These are phyloP conservation scores for Escovopsis weberi DNA, from an alignment of 2,329 filamentous ascomycete species.

Conservation along the genomic window DNA sequence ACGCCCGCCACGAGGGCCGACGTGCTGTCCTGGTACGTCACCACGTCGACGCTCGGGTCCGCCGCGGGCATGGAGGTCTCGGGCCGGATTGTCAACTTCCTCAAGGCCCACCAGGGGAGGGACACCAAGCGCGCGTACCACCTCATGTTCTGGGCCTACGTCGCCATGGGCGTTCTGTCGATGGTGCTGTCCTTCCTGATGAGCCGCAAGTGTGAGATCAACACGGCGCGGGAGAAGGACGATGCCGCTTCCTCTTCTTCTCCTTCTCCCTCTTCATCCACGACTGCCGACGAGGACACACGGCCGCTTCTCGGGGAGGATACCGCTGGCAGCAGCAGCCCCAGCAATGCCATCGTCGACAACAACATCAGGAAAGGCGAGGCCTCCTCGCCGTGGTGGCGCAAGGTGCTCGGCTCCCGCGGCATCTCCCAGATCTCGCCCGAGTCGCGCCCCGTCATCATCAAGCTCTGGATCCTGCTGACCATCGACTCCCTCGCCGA, in stretches of 20 bases:
- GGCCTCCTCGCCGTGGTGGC: neutral
- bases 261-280: no score
- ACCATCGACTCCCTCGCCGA: conserved; percentile 50
- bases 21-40: conserved; percentile 54
- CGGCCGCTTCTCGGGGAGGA: conserved; percentile 11
- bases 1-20: conserved; percentile 38
- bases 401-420: neutral
- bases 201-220: conserved; percentile 36
- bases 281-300: no score
- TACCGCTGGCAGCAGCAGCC: conserved; percentile 4
- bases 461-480: conserved; percentile 50
- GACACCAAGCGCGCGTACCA: conserved; percentile 36
- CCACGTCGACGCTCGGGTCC: conserved; percentile 38
- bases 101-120: conserved; percentile 33
- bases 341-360: neutral
- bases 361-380: neutral
- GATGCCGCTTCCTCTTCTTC: no score
- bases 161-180: conserved; percentile 38
- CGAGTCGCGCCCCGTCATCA: conserved; percentile 43
- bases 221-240: conserved; percentile 6
- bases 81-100: conserved; percentile 34
- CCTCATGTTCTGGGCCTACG: conserved; percentile 42
- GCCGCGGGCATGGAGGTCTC: conserved; percentile 37
- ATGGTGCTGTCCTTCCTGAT: conserved; percentile 30
- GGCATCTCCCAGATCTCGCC: conserved; percentile 41